Evolutionary conservation across 2,329 filamentous ascomycete genomes (phyloP).

Genomic region (Sphaerostilbella broomeana): DNA sequence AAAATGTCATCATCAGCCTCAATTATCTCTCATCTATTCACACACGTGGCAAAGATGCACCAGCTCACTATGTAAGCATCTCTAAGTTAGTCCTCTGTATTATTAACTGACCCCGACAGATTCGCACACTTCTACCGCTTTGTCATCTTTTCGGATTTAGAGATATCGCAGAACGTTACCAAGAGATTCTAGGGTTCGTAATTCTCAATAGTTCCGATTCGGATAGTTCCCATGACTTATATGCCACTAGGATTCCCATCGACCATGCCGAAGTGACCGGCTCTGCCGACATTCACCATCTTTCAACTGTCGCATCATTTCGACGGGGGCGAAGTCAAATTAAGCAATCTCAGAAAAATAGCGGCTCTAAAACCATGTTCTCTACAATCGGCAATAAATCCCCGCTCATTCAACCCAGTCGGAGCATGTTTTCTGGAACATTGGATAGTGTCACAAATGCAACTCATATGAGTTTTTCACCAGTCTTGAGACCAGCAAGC

Average conservation of each 20-base stretch:
- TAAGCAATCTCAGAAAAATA: conserved; percentile 11
- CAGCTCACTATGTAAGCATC: conserved; percentile 14
- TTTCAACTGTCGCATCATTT: conserved; percentile 17
- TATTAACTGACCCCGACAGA: conserved; percentile 2
- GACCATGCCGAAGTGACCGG: conserved; percentile 17
- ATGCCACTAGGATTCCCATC: conserved; percentile 5
- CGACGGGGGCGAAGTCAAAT: conserved; percentile 16
- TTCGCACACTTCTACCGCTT: conserved; percentile 17
- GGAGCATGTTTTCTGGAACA: conserved; percentile 2
- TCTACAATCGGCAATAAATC: conserved; percentile 8
- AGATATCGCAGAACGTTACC: conserved; percentile 17
- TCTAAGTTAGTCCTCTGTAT: background rate
- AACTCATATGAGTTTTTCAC: conserved; percentile 7
- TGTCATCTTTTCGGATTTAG: conserved; percentile 18
- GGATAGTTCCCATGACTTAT: background rate
- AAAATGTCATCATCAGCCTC: conserved; percentile 19
- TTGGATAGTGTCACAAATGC: conserved; percentile 1
- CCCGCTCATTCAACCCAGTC: conserved; percentile 15
- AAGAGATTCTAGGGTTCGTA: conserved; percentile 12
- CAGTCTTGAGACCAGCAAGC: conserved; percentile 7
- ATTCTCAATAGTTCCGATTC: no score
- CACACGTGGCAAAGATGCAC: conserved; percentile 13
- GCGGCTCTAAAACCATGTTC: conserved; percentile 10
- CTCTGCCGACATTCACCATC: conserved; percentile 17
- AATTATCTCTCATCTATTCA: conserved; percentile 15